These are phyloP conservation scores for Mucor piriformis DNA, from an alignment of 371 early-diverging fungal genomes.

Conservation along the genomic window DNA sequence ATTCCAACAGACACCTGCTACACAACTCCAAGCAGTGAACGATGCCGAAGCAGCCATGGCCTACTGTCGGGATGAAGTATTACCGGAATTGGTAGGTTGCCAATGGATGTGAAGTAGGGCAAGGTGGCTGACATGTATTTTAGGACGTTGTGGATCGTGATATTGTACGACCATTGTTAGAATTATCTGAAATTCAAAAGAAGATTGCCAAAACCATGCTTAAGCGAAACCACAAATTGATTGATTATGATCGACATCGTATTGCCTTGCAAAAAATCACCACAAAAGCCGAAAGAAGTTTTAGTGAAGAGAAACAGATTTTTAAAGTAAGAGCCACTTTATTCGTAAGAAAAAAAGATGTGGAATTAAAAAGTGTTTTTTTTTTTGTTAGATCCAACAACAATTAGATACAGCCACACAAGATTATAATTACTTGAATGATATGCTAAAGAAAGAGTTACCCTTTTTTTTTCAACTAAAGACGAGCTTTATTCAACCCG, in stretches of 20 bases:
- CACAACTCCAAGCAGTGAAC: slow-evolving; percentile 59
- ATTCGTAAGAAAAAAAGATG: slow-evolving; percentile 33
- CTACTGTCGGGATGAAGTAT: slow-evolving; percentile 56
- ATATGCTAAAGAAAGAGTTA: slow-evolving; percentile 64
- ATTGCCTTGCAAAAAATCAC: slow-evolving; percentile 67
- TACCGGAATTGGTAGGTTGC: slow-evolving; percentile 64
- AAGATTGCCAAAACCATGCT: slow-evolving; percentile 70
- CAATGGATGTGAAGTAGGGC: background rate
- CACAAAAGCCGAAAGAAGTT: slow-evolving; percentile 66
- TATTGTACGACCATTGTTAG: slow-evolving; percentile 71
- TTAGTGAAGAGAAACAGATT: slow-evolving; percentile 75
- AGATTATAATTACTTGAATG: slow-evolving; percentile 73
- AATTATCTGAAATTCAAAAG: slow-evolving; percentile 68
- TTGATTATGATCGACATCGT: slow-evolving; percentile 85
- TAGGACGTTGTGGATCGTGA: slow-evolving; percentile 73
- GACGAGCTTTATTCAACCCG: slow-evolving; percentile 68
- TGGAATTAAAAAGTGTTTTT: too few relatives aligned
- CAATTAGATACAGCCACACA: slow-evolving; percentile 69
- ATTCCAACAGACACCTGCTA: slow-evolving; percentile 46
- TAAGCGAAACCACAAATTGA: slow-evolving; percentile 82
- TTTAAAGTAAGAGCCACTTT: slow-evolving; percentile 47
- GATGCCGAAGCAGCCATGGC: slow-evolving; percentile 60
- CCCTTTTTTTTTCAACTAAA: slow-evolving; percentile 64
- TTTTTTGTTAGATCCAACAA: slow-evolving; percentile 47
- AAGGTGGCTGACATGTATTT: too few relatives aligned